These are phyloP conservation scores for Eucalyptus brandiana DNA, from an alignment of 345 rosid species.

Conservation along the genomic window DNA sequence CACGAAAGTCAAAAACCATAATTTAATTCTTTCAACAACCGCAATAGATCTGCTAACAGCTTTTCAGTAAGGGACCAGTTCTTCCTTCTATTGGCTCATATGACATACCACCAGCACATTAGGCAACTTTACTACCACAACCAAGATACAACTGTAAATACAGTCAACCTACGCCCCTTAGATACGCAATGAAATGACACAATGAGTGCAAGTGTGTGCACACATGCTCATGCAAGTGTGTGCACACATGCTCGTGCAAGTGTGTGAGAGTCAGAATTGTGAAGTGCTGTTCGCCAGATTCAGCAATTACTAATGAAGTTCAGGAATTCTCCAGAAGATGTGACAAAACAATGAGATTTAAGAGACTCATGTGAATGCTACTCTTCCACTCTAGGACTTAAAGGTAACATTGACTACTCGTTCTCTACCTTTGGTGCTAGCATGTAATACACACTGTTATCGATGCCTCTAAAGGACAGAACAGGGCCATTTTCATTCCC, in stretches of 20 bases:
- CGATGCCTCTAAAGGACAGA: constrained; percentile 85
- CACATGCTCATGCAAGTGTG: neutral
- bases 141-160: neutral
- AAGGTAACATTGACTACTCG: neutral
- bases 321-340: neutral
- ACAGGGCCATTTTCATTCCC: constrained; percentile 92
- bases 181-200: neutral
- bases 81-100: neutral
- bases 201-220: neutral
- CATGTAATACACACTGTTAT: constrained; percentile 91
- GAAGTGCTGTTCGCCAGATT: neutral
- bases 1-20: neutral
- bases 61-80: neutral
- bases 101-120: neutral
- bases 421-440: constrained; percentile 83
- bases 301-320: neutral
- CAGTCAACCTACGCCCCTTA: neutral
- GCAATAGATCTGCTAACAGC: neutral
- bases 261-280: neutral
- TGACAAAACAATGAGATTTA: neutral
- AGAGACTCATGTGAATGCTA: neutral
- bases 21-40: neutral
- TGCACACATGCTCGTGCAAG: neutral
- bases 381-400: neutral
- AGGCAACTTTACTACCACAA: neutral